Conservation (phyloP, 2,329 filamentous ascomycete species). For the Uncinocarpus reesii region DNA sequence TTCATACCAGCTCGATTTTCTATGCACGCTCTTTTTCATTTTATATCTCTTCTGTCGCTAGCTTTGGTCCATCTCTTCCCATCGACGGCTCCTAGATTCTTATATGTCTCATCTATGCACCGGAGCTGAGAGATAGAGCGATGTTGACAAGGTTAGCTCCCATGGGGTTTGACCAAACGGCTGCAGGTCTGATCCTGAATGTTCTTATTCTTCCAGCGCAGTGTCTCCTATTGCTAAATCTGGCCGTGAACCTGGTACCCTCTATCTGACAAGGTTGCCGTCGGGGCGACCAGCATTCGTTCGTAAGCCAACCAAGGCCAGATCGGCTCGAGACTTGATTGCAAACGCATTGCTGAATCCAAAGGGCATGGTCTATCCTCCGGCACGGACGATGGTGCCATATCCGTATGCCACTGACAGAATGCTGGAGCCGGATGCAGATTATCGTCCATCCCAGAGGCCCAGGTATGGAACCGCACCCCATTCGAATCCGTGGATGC, state of each 20-base stretch:
- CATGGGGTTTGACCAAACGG: background rate
- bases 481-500: background rate
- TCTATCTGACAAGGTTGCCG: conserved; percentile 15
- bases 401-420: background rate
- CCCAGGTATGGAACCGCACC: background rate
- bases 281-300: conserved; percentile 17
- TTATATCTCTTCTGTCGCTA: background rate
- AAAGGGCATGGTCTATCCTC: background rate
- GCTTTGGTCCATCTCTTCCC: background rate
- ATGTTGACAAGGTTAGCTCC: conserved; percentile 1
- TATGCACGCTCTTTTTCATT: background rate
- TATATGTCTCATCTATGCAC: background rate
- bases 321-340: conserved; percentile 5
- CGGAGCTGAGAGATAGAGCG: background rate
- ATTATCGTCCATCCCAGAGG: background rate
- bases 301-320: conserved; percentile 14
- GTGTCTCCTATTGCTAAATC: background rate
- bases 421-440: background rate
- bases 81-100: background rate
- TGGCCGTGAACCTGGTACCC: conserved; percentile 12
- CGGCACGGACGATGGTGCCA: background rate
- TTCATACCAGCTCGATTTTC: too few species aligned
- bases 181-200: background rate
- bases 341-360: conserved; percentile 8
- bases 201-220: background rate